Base-by-base conservation (phyloP, 345 rosid species). In the Garcia nutans region DNA sequence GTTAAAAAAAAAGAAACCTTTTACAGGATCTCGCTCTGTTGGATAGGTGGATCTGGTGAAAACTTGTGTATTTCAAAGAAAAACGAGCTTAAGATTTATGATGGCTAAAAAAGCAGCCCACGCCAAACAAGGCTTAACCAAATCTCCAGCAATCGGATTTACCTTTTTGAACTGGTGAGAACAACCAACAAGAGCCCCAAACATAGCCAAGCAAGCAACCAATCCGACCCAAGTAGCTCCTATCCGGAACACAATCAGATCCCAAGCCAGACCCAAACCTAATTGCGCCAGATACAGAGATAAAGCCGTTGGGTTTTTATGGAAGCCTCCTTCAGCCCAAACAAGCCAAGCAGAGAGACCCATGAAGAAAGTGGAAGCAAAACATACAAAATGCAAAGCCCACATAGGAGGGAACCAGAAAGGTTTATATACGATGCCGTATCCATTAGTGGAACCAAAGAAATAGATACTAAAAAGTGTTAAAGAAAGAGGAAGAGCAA, bases 321-420 rank as follows among this genome's bases (percentile, higher is more conserved):
- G 99, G 74, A 93, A 93, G 3, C 96, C 96, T 0, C 93, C 97
- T 57, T 90, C 97, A 1, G 92, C 97, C 99, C 97, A 95, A 7
- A 93, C 89, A 16, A 95, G 88, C 99, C 96, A 95, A 23, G 97
- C 87, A 23, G 99, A 90, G 24, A 93, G 85, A 2, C 92, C 91
- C 92, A 88, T 90, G 77, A 95, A 50, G 84, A 88, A 67, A 66
- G 85, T 85, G 15, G 90, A 86, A 11, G 68, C 79, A 72, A 90
- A 1, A 76, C 90, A 82, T 15, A 88, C 58, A 42, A 77, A 64
- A 77, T 93, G 94, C 12, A 93, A 65, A 56, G 88, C 68, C 97
- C 96, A 93, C 41, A 79, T 41, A 44, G 95, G 87, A 22, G 96
- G 94, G 80, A 87, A 80, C 92, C 92, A 84, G 61, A 88, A 76